phyloP scores from a whole-genome alignment of 1,284 basidiomycete species.

The Leucoagaricus sp. region DNA sequence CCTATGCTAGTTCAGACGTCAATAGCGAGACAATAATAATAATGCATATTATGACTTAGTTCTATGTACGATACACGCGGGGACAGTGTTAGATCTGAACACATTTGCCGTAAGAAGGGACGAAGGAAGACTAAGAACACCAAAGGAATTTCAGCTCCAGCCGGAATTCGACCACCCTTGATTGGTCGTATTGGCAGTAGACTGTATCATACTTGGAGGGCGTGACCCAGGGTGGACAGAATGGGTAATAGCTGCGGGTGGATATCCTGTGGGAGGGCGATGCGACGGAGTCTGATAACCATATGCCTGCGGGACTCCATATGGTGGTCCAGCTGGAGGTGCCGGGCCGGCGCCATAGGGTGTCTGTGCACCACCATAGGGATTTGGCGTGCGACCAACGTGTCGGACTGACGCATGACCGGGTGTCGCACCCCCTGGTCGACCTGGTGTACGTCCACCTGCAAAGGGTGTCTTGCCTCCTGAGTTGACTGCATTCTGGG shows the following conservation, averaged over 20 bases:
- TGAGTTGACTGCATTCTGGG: constrained; percentile 65
- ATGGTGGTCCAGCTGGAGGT: constrained; percentile 21
- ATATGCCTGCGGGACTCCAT: constrained; percentile 37
- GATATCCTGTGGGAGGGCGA: constrained; percentile 43
- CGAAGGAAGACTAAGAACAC: background rate
- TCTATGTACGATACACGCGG: constrained; percentile 14
- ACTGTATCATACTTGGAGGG: constrained; percentile 64
- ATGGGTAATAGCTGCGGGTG: constrained; percentile 44
- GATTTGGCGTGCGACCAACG: constrained; percentile 71
- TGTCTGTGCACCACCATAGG: constrained; percentile 59
- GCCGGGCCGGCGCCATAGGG: constrained; percentile 32
- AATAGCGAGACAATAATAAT: constrained; percentile 8
- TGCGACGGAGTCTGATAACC: constrained; percentile 67
- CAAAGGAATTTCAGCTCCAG: constrained; percentile 4
- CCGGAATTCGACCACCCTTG: constrained; percentile 25
- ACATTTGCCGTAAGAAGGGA: background rate
- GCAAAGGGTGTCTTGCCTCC: constrained; percentile 83
- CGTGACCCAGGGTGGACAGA: constrained; percentile 69
- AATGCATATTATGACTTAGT: constrained; percentile 15
- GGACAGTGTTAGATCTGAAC: constrained; percentile 7
- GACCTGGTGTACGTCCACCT: constrained; percentile 74
- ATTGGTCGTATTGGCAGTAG: constrained; percentile 33
- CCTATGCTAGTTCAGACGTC: no score
- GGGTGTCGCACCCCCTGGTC: constrained; percentile 73
- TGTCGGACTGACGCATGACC: constrained; percentile 76